A percentile compares a stretch with the other conserved stretches of the same genome.
These are phyloP conservation scores for Saccharomycopsis babjevae DNA, from an alignment of 805 yeast genomes.

Conservation along the genomic window DNA sequence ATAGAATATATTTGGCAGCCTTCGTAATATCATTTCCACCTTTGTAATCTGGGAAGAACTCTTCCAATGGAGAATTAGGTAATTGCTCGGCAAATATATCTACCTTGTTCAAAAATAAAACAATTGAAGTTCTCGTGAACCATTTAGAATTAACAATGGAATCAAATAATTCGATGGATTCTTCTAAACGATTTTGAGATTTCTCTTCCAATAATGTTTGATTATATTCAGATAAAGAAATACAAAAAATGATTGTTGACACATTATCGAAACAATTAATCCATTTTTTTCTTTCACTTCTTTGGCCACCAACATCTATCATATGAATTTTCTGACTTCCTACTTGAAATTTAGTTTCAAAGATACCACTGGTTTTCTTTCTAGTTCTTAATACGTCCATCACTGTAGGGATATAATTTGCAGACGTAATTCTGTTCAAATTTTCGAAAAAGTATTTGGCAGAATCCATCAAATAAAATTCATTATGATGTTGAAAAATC, in stretches of 20 bases:
- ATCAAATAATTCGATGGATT: conserved; percentile 75
- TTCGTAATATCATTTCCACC: conserved; percentile 86
- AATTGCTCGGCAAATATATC: conserved; percentile 84
- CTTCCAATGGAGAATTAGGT: conserved; percentile 69
- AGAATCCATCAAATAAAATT: conserved; percentile 78
- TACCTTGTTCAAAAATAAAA: conserved; percentile 78
- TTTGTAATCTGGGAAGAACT: conserved; percentile 79
- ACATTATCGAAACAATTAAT: conserved; percentile 94
- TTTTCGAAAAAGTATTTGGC: conserved; percentile 68
- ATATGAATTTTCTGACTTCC: conserved; percentile 47
- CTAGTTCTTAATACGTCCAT: conserved; percentile 79
- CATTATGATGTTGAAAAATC: conserved; percentile 48
- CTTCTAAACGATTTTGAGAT: conserved; percentile 68
- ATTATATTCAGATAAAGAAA: conserved; percentile 84
- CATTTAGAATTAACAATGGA: conserved; percentile 87
- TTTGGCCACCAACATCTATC: conserved; percentile 90
- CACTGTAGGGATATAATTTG: conserved; percentile 59
- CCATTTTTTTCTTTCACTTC: conserved; percentile 91
- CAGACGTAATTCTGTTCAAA: conserved; percentile 47
- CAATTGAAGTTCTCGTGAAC: conserved; percentile 82
- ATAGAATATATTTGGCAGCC: conserved; percentile 83
- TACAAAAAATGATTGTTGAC: conserved; percentile 81
- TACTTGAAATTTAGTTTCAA: conserved; percentile 70
- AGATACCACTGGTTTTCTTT: conserved; percentile 87
- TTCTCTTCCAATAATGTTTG: conserved; percentile 73